phyloP scores from a whole-genome alignment of 176 grass and related monocot genomes.

The Carex kokanica region DNA sequence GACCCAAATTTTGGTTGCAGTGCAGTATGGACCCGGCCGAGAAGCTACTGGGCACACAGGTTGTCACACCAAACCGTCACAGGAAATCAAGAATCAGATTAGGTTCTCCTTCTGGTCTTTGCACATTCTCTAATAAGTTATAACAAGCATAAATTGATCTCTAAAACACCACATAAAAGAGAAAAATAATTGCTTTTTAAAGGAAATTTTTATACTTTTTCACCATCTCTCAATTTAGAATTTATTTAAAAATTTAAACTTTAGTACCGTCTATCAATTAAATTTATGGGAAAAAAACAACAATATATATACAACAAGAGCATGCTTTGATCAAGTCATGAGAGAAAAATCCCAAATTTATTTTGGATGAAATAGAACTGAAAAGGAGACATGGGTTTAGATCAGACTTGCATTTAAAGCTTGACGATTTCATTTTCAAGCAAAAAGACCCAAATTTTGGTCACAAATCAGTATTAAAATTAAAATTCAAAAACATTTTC shows the following conservation, averaged over 20 bases:
- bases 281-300: background rate
- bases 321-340: background rate
- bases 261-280: background rate
- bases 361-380: slow-evolving; percentile 9
- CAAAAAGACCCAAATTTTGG: background rate
- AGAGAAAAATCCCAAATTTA: background rate
- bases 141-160: background rate
- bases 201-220: background rate
- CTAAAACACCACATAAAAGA: background rate
- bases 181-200: background rate
- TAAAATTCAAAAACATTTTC: slow-evolving; percentile 4
- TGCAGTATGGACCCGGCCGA: background rate
- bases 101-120: background rate
- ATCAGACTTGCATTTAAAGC: slow-evolving; percentile 28
- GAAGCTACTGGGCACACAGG: background rate
- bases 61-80: background rate
- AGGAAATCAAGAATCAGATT: background rate
- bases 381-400: slow-evolving; percentile 19
- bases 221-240: background rate
- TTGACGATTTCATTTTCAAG: background rate
- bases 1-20: background rate
- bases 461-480: background rate
- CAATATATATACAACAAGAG: background rate
- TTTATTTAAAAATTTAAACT: background rate
- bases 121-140: background rate